Percentiles rank a stretch among this genome's conserved stretches.
Conservation (phyloP, 2,329 filamentous ascomycete species). For the Penicillium digitatum region DNA sequence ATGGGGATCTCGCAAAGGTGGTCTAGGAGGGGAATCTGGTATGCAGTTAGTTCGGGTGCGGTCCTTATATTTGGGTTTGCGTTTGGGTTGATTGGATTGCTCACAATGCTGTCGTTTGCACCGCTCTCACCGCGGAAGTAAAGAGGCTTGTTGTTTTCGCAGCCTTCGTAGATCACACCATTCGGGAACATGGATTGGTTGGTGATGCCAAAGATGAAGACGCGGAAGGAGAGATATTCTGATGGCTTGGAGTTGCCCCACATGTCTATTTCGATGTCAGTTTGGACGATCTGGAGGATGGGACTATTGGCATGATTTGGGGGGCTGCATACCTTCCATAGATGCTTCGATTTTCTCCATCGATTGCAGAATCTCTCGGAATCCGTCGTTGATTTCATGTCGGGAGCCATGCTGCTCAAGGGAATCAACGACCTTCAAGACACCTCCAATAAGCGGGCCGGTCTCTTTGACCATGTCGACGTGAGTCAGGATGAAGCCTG, state of each 20-base stretch:
- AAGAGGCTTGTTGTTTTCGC: constrained; percentile 65
- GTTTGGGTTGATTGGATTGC: constrained; percentile 9
- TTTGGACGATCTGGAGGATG: not conserved
- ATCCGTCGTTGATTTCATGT: constrained; percentile 59
- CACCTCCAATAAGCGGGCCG: constrained; percentile 69
- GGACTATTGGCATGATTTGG: not conserved
- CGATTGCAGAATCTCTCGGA: constrained; percentile 58
- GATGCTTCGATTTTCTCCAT: constrained; percentile 68
- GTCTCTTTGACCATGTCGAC: constrained; percentile 93
- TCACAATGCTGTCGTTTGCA: constrained; percentile 85
- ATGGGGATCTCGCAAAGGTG: constrained; percentile 81
- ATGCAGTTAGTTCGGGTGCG: not conserved
- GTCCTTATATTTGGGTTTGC: too few species aligned
- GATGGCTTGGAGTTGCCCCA: constrained; percentile 81
- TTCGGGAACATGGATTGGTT: constrained; percentile 90
- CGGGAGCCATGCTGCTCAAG: constrained; percentile 50
- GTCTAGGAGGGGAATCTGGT: constrained; percentile 74
- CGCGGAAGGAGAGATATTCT: constrained; percentile 84
- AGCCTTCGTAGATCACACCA: constrained; percentile 83
- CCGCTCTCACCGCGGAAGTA: constrained; percentile 89
- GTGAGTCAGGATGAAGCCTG: constrained; percentile 92
- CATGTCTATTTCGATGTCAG: constrained; percentile 57
- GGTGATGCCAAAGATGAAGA: constrained; percentile 96
- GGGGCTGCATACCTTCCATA: constrained; percentile 62
- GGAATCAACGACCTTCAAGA: constrained; percentile 62